These are phyloP conservation scores for Fusarium pilosicola DNA, from an alignment of 2,329 filamentous ascomycete species.

Conservation along the genomic window DNA sequence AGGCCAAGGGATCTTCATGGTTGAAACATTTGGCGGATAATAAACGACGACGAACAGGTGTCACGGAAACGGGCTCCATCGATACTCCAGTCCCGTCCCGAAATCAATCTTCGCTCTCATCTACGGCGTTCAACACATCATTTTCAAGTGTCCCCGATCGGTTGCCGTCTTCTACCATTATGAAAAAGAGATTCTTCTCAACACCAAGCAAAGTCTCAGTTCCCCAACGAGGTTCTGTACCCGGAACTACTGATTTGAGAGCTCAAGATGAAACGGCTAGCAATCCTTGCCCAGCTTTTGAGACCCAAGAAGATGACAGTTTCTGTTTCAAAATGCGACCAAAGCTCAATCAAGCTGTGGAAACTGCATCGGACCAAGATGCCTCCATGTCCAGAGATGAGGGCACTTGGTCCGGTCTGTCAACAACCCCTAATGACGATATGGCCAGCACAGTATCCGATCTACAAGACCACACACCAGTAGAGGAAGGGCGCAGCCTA, in stretches of 20 bases:
- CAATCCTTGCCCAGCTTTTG: slow-evolving; percentile 8
- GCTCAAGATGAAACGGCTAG: not conserved
- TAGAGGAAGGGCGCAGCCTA: not conserved
- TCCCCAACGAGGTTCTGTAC: not conserved
- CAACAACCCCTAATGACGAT: slow-evolving; percentile 3
- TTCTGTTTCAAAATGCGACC: slow-evolving; percentile 46
- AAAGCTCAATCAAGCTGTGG: not conserved
- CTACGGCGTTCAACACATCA: slow-evolving; percentile 13
- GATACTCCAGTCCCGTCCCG: slow-evolving; percentile 33
- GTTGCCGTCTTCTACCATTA: slow-evolving; percentile 24
- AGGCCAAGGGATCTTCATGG: slow-evolving; percentile 46
- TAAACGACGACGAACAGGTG: slow-evolving; percentile 45
- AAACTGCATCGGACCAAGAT: not conserved
- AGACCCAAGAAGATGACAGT: slow-evolving; percentile 49
- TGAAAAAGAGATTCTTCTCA: not conserved
- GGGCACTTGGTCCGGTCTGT: slow-evolving; percentile 37
- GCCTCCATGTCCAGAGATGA: not conserved
- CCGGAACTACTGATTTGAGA: not conserved
- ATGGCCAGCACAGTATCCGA: not conserved
- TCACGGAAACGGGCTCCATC: slow-evolving; percentile 34
- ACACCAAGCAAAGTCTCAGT: not conserved
- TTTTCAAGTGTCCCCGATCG: slow-evolving; percentile 35
- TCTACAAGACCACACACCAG: not conserved
- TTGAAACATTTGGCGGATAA: slow-evolving; percentile 47
- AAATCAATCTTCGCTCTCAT: not conserved